Conservation (phyloP, 257 asterid genomes). For the Jaltomata sinuosa region DNA sequence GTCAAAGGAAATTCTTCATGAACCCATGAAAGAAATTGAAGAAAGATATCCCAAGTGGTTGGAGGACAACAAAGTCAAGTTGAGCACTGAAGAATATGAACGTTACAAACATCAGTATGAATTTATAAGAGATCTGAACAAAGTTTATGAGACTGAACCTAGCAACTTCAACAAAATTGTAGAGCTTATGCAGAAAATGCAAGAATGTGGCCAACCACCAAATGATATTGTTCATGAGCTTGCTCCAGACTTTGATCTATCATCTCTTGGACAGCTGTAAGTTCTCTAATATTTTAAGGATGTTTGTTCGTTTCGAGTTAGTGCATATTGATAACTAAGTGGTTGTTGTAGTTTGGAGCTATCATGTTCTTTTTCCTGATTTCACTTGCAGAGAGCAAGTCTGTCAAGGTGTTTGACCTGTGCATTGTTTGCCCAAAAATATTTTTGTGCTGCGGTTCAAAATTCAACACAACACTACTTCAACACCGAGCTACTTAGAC, state of each 20-base stretch:
- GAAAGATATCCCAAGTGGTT: slow-evolving; percentile 90
- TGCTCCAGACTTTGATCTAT: slow-evolving; percentile 82
- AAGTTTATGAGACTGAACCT: slow-evolving; percentile 70
- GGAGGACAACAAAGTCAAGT: slow-evolving; percentile 62
- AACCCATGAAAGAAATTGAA: slow-evolving; percentile 95
- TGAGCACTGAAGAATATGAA: slow-evolving; percentile 52
- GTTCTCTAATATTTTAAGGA: slow-evolving; percentile 9
- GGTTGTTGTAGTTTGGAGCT: neutral
- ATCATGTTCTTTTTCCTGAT: neutral
- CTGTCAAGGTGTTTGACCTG: neutral
- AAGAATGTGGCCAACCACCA: slow-evolving; percentile 98
- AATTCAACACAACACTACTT: neutral
- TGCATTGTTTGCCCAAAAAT: neutral
- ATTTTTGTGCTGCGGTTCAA: neutral
- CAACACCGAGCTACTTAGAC: neutral
- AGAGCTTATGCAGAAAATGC: slow-evolving; percentile 99
- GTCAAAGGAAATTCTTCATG: slow-evolving; percentile 88
- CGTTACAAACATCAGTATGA: slow-evolving; percentile 54
- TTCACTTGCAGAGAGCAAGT: neutral
- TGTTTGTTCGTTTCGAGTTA: neutral
- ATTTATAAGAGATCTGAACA: slow-evolving; percentile 60
- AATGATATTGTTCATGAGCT: slow-evolving; percentile 83
- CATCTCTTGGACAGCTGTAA: slow-evolving; percentile 76
- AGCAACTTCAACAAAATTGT: slow-evolving; percentile 85
- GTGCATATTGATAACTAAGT: neutral